These are phyloP conservation scores for Nyssa sinensis DNA, from an alignment of 148 eudicot species.

Conservation along the genomic window DNA sequence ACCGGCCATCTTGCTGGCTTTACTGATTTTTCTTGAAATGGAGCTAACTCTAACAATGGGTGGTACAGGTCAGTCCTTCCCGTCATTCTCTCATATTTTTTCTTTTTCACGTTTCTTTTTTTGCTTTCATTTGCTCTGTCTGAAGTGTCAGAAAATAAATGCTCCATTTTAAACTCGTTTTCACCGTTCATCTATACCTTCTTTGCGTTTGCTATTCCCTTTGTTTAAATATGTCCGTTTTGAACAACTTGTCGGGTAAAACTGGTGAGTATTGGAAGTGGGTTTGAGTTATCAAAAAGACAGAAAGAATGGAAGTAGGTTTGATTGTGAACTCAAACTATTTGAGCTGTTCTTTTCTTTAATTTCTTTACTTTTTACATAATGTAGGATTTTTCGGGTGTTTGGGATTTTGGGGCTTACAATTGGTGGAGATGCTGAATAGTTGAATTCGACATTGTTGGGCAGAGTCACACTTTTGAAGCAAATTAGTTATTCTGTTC, in stretches of 20 bases:
- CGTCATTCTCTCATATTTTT: not conserved
- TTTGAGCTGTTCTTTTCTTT: not conserved
- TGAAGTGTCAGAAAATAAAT: not conserved
- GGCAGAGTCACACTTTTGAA: not conserved
- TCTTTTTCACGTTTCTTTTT: not conserved
- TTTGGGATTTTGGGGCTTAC: conserved; percentile 4
- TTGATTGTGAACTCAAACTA: too few relatives aligned
- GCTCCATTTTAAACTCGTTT: not conserved
- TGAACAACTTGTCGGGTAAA: not conserved
- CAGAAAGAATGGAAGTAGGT: too few relatives aligned
- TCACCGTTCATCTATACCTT: not conserved
- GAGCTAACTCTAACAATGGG: conserved; percentile 18
- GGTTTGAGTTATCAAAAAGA: not conserved
- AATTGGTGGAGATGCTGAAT: conserved; percentile 6
- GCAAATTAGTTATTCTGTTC: not conserved
- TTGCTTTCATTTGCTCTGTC: not conserved
- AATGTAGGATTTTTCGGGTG: not conserved
- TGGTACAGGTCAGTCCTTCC: conserved; percentile 15
- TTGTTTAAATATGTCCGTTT: not conserved
- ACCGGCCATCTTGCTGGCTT: conserved; percentile 8
- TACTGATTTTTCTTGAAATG: conserved; percentile 22
- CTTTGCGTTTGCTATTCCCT: not conserved
- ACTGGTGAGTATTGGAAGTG: not conserved
- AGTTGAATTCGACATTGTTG: not conserved
- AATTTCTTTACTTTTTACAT: not conserved